These are phyloP conservation scores for Cyclostephanos tholiformis DNA, from an alignment of 108 stramenopile genomes.

Conservation along the genomic window DNA sequence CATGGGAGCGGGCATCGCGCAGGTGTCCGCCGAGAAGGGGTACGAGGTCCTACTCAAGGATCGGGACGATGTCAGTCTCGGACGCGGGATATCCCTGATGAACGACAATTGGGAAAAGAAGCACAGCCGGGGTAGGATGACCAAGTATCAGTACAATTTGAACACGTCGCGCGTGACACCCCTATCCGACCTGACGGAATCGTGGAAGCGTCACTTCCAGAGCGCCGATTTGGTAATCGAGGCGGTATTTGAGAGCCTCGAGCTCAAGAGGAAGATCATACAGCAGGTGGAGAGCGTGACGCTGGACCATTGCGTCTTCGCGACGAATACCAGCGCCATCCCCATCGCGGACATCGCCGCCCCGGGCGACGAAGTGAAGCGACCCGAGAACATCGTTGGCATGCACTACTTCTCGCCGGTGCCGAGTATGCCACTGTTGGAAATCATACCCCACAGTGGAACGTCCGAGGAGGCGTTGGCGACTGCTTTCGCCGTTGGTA, in stretches of 20 bases:
- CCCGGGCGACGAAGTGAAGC: constrained; percentile 84
- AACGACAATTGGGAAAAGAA: constrained; percentile 93
- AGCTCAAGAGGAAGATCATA: constrained; percentile 94
- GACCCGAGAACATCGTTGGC: constrained; percentile 94
- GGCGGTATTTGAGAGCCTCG: constrained; percentile 98
- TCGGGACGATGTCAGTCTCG: constrained; percentile 82
- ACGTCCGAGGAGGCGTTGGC: constrained; percentile 83
- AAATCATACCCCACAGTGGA: constrained; percentile 96
- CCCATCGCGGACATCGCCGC: constrained; percentile 92
- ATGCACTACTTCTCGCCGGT: constrained; percentile 99
- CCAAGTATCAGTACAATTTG: constrained; percentile 89
- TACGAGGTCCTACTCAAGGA: constrained; percentile 95
- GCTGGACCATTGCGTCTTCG: constrained; percentile 95
- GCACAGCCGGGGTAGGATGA: constrained; percentile 91
- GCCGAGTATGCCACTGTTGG: constrained; percentile 97
- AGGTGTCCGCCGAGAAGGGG: constrained; percentile 97
- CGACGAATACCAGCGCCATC: constrained; percentile 98
- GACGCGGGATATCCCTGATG: constrained; percentile 90
- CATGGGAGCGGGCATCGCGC: constrained; percentile 99
- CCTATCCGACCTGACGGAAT: constrained; percentile 82
- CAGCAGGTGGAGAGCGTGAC: constrained; percentile 90
- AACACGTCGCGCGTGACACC: constrained; percentile 87
- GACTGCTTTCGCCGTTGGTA: constrained; percentile 95
- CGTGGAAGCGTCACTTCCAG: constrained; percentile 85
- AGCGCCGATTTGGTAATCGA: constrained; percentile 96